Evolutionary conservation across 192 early-diverging fungal species (phyloP).

Genomic region (Backusella tarrabulga): DNA sequence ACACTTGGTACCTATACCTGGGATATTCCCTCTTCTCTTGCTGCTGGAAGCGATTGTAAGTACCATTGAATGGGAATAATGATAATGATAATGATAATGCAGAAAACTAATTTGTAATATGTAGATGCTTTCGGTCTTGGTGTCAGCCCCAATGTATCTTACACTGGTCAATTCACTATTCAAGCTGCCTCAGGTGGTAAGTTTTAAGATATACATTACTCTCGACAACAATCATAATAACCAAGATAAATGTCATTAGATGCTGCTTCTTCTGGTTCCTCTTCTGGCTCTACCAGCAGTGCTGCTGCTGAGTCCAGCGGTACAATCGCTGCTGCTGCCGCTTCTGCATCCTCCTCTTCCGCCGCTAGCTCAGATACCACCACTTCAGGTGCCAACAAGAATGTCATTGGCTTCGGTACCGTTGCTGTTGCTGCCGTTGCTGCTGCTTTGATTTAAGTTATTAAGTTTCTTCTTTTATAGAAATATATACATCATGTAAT

Average conservation of each 20-base stretch:
- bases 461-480: background rate
- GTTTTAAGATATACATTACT: conserved; percentile 3
- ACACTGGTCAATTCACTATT: conserved; percentile 33
- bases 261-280: background rate
- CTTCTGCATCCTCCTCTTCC: conserved; percentile 1
- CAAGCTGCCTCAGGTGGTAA: conserved; percentile 15
- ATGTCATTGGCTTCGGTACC: background rate
- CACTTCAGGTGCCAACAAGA: conserved; percentile 9
- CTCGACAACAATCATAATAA: background rate
- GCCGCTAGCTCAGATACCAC: background rate
- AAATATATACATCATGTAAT: background rate
- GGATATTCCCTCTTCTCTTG: conserved; percentile 30
- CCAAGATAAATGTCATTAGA: background rate
- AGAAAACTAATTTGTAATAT: background rate
- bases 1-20: conserved; percentile 24
- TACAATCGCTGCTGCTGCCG: background rate
- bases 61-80: background rate
- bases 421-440: background rate
- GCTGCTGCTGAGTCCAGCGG: background rate
- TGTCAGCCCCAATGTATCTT: conserved; percentile 32
- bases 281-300: background rate
- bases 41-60: conserved; percentile 25
- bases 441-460: conserved; percentile 13
- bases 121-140: conserved; percentile 32
- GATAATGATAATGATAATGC: background rate